Base-by-base conservation (phyloP, 495 filamentous ascomycete species). In the Bombardia bombarda region DNA sequence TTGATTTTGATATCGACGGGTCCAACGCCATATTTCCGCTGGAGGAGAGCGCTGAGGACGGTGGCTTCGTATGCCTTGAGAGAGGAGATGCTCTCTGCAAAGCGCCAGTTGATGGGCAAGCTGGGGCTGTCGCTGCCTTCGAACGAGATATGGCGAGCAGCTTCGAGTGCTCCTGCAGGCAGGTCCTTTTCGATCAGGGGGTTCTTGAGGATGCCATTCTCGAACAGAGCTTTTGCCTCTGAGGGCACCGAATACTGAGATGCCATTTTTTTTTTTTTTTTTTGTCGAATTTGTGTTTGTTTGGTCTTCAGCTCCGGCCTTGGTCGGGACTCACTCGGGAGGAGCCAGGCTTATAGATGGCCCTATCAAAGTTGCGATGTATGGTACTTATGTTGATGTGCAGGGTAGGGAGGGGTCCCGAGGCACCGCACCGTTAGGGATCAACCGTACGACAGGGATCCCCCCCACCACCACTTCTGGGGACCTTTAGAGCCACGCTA, bases 31-130 rank as follows among this genome's bases (percentile, higher is more conserved):
- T 58, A 61, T 57, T 63, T 65, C 26, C 47, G 32, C 19, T 33
- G 47, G 24, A 63, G 31, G 12, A 64, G 50, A 18, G 24, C 19
- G 38, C 49, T 51, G 19, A 62, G 35, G 40, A 62, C 40, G 4
- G 45, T 41, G 13, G 53, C 53, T 30, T 64, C 56, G 21, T 60
- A 47, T 7, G 38, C 61, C 36, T 62, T 62, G 5, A 64, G 43
- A 20, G 53, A 33, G 6, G 56, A 52, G 12, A 61, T 51, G 33
- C 51, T 54, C 34, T 62, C 60, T 3, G 61, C 54, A 32, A 62
- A 52, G 13, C 61, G 48, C 59, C 61, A 62, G 23, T 55, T 57
- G 54, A 64, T 54, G 8, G 60, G 61, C 3, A 64, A 31, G 30
- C 22, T 47, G 0, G 60, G 58, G 8, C 13, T 18, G 1, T 6